Percentiles rank a stretch among this genome's conserved stretches.
phyloP scores from a whole-genome alignment of 352 stramenopile genomes.

The Achlya hypogyna region DNA sequence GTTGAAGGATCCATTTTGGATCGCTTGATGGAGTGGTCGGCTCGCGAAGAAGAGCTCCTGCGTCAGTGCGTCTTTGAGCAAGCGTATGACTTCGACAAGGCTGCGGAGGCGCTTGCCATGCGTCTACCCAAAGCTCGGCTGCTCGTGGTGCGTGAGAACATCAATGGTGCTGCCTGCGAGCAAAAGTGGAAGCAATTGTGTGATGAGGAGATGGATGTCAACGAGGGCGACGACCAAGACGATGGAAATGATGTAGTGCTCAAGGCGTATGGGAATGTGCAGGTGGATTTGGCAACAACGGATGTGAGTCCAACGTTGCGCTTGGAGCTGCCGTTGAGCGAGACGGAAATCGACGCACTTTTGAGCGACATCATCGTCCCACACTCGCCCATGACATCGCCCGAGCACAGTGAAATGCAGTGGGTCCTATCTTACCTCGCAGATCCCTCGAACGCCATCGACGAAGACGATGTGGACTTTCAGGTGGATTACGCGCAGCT shows the following conservation, averaged over 20 bases:
- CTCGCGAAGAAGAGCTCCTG: slow-evolving; percentile 46
- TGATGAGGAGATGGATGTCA: not conserved
- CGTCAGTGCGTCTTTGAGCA: slow-evolving; percentile 71
- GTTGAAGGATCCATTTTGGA: not conserved
- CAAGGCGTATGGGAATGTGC: not conserved
- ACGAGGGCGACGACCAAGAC: not conserved
- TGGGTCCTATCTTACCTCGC: slow-evolving; percentile 10
- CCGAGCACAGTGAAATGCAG: slow-evolving; percentile 1
- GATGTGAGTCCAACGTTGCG: not conserved
- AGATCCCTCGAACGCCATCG: slow-evolving; percentile 4
- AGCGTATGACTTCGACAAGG: slow-evolving; percentile 53
- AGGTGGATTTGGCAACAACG: not conserved
- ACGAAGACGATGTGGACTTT: not conserved
- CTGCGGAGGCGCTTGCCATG: slow-evolving; percentile 24
- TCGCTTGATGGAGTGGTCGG: slow-evolving; percentile 48
- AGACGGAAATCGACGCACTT: not conserved
- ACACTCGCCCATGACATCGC: not conserved
- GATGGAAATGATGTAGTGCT: not conserved
- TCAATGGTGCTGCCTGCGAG: not conserved
- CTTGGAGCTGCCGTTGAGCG: slow-evolving; percentile 6
- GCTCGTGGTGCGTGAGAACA: not conserved
- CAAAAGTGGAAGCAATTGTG: not conserved
- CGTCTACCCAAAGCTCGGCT: slow-evolving; percentile 4
- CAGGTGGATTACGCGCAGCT: not conserved
- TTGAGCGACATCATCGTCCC: not conserved